These are phyloP conservation scores for Pleurotus sapidus DNA, from an alignment of 768 basidiomycete species.

Conservation along the genomic window DNA sequence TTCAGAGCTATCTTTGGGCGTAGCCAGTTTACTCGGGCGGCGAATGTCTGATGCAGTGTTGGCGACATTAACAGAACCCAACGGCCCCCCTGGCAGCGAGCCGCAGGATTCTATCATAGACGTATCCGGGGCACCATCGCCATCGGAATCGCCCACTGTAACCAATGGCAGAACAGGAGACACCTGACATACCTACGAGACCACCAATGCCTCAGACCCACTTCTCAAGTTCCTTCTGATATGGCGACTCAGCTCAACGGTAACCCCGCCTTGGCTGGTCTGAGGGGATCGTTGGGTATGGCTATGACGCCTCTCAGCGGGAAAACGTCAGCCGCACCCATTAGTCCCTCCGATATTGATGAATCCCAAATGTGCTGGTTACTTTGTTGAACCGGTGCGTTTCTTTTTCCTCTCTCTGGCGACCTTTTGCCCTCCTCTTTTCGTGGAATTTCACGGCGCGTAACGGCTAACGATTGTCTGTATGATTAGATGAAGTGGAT, in stretches of 20 bases:
- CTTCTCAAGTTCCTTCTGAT: constrained; percentile 33
- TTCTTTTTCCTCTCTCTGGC: background rate
- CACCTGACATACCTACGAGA: constrained; percentile 4
- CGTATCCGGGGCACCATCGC: constrained; percentile 5
- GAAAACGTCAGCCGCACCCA: constrained; percentile 21
- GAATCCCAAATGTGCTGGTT: constrained; percentile 89
- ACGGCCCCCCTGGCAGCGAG: constrained; percentile 13
- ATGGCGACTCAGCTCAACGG: constrained; percentile 38
- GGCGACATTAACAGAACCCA: constrained; percentile 18
- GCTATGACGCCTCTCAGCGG: constrained; percentile 16
- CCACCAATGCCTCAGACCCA: constrained; percentile 24
- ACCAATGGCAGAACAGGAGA: constrained; percentile 12
- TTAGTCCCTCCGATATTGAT: constrained; percentile 65
- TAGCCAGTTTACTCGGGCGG: constrained; percentile 35
- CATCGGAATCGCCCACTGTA: constrained; percentile 1
- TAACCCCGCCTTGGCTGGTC: constrained; percentile 40
- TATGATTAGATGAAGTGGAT: constrained; percentile 87
- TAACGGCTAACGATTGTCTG: background rate
- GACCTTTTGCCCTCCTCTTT: background rate
- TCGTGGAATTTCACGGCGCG: too few species aligned
- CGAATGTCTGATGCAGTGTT: constrained; percentile 40
- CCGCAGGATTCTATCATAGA: constrained; percentile 4
- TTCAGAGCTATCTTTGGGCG: constrained; percentile 21
- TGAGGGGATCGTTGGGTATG: constrained; percentile 21
- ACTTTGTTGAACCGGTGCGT: constrained; percentile 93